These are phyloP conservation scores for Calycina marina DNA, from an alignment of 2,329 filamentous ascomycete species.

Conservation along the genomic window DNA sequence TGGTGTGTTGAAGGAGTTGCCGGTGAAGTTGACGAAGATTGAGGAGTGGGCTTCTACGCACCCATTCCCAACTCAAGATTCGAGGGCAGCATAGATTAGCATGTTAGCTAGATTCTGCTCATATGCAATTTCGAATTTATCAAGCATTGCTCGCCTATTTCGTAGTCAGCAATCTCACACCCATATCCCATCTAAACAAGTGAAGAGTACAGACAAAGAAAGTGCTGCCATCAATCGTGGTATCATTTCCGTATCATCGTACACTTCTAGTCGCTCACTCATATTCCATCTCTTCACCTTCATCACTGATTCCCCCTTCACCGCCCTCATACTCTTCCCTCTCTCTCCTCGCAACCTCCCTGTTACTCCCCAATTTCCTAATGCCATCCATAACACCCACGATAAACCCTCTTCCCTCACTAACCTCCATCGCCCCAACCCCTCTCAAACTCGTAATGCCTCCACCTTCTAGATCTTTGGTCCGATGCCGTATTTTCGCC, in stretches of 20 bases:
- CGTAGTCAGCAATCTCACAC: no score
- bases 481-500: conserved; percentile 71
- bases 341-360: conserved; percentile 64
- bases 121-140: no score
- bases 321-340: conserved; percentile 51
- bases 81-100: no score
- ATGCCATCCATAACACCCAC: conserved; percentile 77
- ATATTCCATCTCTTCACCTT: conserved; percentile 32
- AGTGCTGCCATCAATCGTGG: no score
- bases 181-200: no score
- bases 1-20: not conserved
- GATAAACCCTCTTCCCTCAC: conserved; percentile 74
- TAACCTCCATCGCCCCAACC: conserved; percentile 85
- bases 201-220: no score
- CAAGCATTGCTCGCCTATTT: no score
- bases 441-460: conserved; percentile 57
- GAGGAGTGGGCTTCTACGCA: not conserved
- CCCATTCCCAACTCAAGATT: not conserved
- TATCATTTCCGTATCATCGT: no score
- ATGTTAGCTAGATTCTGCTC: no score
- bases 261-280: no score
- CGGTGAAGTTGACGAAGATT: not conserved
- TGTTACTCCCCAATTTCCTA: conserved; percentile 66
- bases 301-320: conserved; percentile 39
- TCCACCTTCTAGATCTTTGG: conserved; percentile 57